These are phyloP conservation scores for Ganoderma sinense DNA, from an alignment of 1,284 basidiomycete genomes.

Conservation along the genomic window DNA sequence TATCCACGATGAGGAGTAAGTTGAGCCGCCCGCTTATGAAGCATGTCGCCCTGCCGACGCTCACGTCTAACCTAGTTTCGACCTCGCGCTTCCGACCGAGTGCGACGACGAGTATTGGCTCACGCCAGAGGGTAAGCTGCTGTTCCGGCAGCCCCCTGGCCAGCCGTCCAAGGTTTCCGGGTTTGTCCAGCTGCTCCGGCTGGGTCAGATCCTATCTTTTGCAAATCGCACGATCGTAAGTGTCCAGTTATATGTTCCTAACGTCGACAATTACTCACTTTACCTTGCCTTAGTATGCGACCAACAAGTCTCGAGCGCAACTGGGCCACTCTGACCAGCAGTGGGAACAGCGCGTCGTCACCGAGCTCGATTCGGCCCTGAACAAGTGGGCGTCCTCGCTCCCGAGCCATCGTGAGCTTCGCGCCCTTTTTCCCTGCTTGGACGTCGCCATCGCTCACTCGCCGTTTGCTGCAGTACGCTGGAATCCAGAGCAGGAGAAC, in stretches of 20 bases:
- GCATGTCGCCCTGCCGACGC: too few relatives aligned
- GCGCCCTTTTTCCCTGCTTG: not conserved
- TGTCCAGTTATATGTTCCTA: too few relatives aligned
- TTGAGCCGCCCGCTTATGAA: not conserved
- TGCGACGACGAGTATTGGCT: slow-evolving; percentile 75
- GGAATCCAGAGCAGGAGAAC: slow-evolving; percentile 72
- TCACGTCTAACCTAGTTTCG: slow-evolving; percentile 49
- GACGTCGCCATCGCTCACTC: too few relatives aligned
- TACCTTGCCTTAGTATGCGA: slow-evolving; percentile 27
- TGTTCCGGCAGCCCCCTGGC: slow-evolving; percentile 53
- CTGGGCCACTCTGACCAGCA: slow-evolving; percentile 28
- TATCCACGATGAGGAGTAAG: too few relatives aligned
- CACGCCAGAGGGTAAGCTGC: slow-evolving; percentile 46
- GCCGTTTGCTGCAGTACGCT: slow-evolving; percentile 19
- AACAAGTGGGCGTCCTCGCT: slow-evolving; percentile 33
- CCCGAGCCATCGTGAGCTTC: slow-evolving; percentile 30
- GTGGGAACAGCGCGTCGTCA: slow-evolving; percentile 33
- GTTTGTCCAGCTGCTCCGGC: slow-evolving; percentile 57
- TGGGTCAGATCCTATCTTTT: slow-evolving; percentile 61
- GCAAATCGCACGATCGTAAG: slow-evolving; percentile 60
- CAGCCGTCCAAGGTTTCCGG: slow-evolving; percentile 53
- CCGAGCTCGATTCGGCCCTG: slow-evolving; percentile 33
- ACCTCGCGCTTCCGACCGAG: slow-evolving; percentile 63
- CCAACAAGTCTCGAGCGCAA: slow-evolving; percentile 27
- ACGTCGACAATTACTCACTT: too few relatives aligned